Evolutionary conservation across 2,329 filamentous ascomycete species (phyloP).

Genomic region (Ophiostoma montium): DNA sequence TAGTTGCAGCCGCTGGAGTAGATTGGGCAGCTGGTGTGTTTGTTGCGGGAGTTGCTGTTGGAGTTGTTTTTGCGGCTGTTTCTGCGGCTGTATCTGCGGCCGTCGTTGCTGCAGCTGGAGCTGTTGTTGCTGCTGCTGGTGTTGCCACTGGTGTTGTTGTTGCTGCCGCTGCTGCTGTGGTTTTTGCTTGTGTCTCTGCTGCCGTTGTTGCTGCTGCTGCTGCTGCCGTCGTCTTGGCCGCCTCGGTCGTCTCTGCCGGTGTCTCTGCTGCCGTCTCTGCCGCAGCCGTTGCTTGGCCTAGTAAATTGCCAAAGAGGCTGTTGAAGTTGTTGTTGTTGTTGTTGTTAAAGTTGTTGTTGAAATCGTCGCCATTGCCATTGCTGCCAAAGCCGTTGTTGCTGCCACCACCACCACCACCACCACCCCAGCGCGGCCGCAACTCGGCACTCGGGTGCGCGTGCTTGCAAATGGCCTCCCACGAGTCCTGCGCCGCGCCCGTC

Average conservation of each 20-base stretch:
- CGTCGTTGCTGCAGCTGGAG: not conserved
- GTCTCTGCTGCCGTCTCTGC: not conserved
- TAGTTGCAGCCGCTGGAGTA: no score
- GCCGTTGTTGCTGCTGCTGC: not conserved
- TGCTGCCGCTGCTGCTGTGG: not conserved
- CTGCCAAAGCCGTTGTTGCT: not conserved
- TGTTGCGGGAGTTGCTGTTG: not conserved
- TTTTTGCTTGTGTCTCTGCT: not conserved
- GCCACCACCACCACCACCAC: not conserved
- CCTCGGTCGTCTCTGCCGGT: not conserved
- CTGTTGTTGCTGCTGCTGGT: not conserved
- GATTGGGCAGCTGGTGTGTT: not conserved
- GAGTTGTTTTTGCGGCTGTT: not conserved
- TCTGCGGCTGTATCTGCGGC: not conserved
- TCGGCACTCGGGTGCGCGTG: not conserved
- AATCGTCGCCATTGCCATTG: not conserved
- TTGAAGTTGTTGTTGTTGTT: not conserved
- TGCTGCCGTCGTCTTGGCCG: not conserved
- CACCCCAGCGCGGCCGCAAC: not conserved
- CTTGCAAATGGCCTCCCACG: constrained; percentile 9
- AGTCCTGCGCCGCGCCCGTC: constrained; percentile 1
- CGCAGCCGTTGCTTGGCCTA: not conserved
- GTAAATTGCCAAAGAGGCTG: not conserved
- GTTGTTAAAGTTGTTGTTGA: not conserved
- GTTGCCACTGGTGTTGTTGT: not conserved